phyloP scores from a whole-genome alignment of 495 filamentous ascomycete species.

The Xylaria flabelliformis region DNA sequence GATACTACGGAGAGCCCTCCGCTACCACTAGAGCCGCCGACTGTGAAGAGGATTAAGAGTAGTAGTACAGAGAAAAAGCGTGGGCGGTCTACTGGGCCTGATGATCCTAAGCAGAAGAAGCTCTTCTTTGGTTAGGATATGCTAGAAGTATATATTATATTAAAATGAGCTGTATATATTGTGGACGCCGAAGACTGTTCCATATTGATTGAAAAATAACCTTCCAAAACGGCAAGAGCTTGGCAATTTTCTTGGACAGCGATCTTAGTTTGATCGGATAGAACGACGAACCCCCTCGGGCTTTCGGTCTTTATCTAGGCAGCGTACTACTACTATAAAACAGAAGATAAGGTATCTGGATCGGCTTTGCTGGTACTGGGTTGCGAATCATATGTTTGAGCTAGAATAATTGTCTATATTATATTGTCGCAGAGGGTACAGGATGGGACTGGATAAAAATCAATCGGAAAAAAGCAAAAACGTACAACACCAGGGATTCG shows the following conservation, averaged over 20 bases:
- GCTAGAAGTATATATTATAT: neutral
- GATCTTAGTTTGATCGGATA: neutral
- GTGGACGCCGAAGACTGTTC: no score
- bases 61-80: constrained; percentile 46
- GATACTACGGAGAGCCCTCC: constrained; percentile 33
- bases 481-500: constrained; percentile 55
- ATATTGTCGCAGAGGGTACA: no score
- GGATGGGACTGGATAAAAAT: no score
- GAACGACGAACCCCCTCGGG: no score
- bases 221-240: neutral
- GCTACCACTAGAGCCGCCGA: constrained; percentile 22
- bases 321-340: no score
- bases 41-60: constrained; percentile 42
- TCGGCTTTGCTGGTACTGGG: no score
- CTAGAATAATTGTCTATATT: no score
- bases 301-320: no score
- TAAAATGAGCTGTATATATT: neutral
- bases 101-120: constrained; percentile 54
- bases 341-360: no score
- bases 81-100: constrained; percentile 32
- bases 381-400: no score
- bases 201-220: neutral
- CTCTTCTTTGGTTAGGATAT: constrained; percentile 47
- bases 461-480: neutral
- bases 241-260: neutral